Evolutionary conservation across 2,329 filamentous ascomycete genomes (phyloP), one percentile per base, ranked within the genome.

Genomic region (Pleoardoris graminearum): DNA sequence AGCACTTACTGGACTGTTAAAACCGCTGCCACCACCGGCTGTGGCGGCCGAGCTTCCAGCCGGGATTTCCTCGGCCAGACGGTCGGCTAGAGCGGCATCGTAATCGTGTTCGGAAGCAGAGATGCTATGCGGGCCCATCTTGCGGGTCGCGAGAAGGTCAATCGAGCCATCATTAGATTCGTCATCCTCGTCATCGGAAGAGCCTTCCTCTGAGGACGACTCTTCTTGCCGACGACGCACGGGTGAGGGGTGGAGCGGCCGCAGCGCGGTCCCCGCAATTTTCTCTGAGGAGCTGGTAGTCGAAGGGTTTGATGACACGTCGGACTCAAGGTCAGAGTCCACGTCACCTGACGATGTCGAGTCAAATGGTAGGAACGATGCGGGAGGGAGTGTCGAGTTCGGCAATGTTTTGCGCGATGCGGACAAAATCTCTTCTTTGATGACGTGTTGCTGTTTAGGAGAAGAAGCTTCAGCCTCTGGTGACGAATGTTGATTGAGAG

Each of bases 351-450:
- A 72, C 7, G 66, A 73, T 3, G 59, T 62, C 1, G 70, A 72
- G 36, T 74, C 71, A 41, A 74, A 68, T 0, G 73, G 70, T 23
- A 77, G 70, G 53, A 75, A 78, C 0, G 76, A 75, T 0, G 78
- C 73, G 1, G 76, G 75, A 2, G 78, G 78, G 1, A 80, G 69
- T 7, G 60, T 50, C 0, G 78, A 79, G 11, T 70, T 76, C 0
- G 75, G 74, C 6, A 80, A 42, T 79, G 93, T 45, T 76, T 93
- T 44, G 79, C 87, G 51, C 82, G 93, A 56, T 76, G 88, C 51
- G 78, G 90, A 59, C 75, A 87, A 36, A 78, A 87, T 65, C 79
- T 92, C 19, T 76, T 95, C 19, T 72, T 82, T 51, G 85, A 96
- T 77, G 1, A 66, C 48, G 2, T 53, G 53, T 33, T 57, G 60